These are phyloP conservation scores for Candida ovalis DNA, from an alignment of 805 yeast genomes.

Conservation along the genomic window DNA sequence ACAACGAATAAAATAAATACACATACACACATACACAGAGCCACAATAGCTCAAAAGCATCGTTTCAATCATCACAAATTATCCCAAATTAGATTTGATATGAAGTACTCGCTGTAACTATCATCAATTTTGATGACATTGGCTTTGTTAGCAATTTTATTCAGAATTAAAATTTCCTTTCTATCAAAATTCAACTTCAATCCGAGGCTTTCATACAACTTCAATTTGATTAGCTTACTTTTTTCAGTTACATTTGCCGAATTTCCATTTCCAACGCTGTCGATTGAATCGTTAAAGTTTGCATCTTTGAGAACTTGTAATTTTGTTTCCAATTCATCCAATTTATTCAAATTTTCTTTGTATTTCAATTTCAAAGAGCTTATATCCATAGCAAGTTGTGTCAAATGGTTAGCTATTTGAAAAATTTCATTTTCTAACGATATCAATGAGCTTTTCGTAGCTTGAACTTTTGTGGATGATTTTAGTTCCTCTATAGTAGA, in stretches of 20 bases:
- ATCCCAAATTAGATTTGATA: conserved; percentile 80
- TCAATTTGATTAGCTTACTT: conserved; percentile 50
- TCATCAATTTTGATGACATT: conserved; percentile 48
- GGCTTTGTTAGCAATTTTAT: conserved; percentile 41
- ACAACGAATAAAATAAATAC: not conserved
- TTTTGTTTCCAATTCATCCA: conserved; percentile 31
- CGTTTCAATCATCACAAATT: conserved; percentile 31
- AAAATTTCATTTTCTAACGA: conserved; percentile 44
- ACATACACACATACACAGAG: too few relatives aligned
- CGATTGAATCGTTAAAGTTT: conserved; percentile 21
- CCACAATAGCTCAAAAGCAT: not conserved
- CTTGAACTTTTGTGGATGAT: conserved; percentile 27
- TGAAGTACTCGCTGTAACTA: conserved; percentile 62
- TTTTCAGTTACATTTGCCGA: not conserved
- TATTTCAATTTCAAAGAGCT: conserved; percentile 37
- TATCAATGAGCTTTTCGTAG: conserved; percentile 30
- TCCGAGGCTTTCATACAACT: conserved; percentile 59
- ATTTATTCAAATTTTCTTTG: conserved; percentile 35
- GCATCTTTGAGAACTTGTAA: conserved; percentile 17
- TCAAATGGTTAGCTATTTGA: conserved; percentile 47
- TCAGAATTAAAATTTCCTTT: conserved; percentile 45
- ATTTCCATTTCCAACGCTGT: conserved; percentile 7
- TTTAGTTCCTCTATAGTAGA: conserved; percentile 24
- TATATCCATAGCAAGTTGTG: conserved; percentile 44
- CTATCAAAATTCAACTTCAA: conserved; percentile 41